phyloP scores from a whole-genome alignment of 2,329 filamentous ascomycete genomes.

The Ophiostoma angusticollis region DNA sequence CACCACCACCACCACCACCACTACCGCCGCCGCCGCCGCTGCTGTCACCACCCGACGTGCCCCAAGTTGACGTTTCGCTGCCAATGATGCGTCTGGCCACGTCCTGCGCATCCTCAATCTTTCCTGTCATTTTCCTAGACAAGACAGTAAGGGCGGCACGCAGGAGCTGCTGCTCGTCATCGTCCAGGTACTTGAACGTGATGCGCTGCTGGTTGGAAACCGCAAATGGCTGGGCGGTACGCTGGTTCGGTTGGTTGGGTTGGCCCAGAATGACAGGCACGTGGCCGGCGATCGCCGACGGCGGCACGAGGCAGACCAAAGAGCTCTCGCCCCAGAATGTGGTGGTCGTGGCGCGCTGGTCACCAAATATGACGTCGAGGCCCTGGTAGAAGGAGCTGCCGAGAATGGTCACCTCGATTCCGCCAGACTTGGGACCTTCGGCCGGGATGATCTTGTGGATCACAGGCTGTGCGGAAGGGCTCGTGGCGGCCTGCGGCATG shows the following conservation, averaged over 20 bases:
- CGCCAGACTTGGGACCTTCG: conserved; percentile 70
- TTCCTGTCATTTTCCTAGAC: conserved; percentile 45
- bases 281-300: conserved; percentile 50
- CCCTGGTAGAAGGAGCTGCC: conserved; percentile 66
- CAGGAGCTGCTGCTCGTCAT: conserved; percentile 56
- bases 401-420: conserved; percentile 75
- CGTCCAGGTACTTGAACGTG: conserved; percentile 62
- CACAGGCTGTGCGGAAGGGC: conserved; percentile 30
- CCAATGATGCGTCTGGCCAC: conserved; percentile 49
- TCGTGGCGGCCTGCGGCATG: conserved; percentile 17
- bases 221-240: conserved; percentile 22
- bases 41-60: conserved; percentile 19
- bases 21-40: conserved; percentile 25
- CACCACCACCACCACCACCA: conserved; percentile 19
- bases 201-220: conserved; percentile 29
- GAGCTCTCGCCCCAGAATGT: conserved; percentile 71
- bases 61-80: conserved; percentile 33
- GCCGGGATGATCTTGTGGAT: conserved; percentile 76
- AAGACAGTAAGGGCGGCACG: conserved; percentile 54
- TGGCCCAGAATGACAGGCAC: conserved; percentile 59
- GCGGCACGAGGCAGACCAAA: conserved; percentile 67
- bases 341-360: conserved; percentile 51
- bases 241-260: conserved; percentile 27
- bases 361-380: conserved; percentile 75
- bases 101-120: conserved; percentile 47